Conservation (phyloP, 2,329 filamentous ascomycete species). For the Helminthosporium solani region DNA sequence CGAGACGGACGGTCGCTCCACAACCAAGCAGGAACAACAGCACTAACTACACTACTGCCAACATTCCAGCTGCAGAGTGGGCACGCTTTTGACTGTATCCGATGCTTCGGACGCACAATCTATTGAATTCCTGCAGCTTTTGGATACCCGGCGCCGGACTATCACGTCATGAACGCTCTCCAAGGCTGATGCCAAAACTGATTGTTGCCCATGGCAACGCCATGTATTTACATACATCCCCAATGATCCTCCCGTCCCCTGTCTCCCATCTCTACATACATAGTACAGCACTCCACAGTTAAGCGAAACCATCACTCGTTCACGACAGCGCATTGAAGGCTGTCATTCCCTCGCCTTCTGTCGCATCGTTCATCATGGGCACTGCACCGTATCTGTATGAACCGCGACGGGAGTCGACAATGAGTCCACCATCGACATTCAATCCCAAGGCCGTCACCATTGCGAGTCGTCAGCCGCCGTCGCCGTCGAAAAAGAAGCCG, state of each 20-base stretch:
- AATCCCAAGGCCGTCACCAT: conserved; percentile 85
- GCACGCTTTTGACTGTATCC: background rate
- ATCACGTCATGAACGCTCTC: conserved; percentile 20
- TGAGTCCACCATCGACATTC: conserved; percentile 59
- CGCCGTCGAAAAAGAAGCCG: conserved; percentile 60
- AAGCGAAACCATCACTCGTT: conserved; percentile 30
- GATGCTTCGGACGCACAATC: background rate
- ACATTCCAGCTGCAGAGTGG: too few species aligned
- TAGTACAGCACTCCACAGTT: conserved; percentile 39
- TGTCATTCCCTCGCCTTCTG: conserved; percentile 29
- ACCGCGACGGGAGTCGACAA: conserved; percentile 49
- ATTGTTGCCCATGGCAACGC: conserved; percentile 34
- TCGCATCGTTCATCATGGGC: conserved; percentile 31
- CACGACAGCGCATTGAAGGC: conserved; percentile 26
- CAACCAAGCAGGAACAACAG: conserved; percentile 1
- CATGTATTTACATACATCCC: conserved; percentile 31
- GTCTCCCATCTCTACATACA: conserved; percentile 27
- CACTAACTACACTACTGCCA: too few species aligned
- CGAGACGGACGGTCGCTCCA: too few species aligned
- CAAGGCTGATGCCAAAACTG: conserved; percentile 16
- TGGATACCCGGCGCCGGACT: background rate
- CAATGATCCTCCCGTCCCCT: conserved; percentile 31
- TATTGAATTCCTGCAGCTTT: background rate
- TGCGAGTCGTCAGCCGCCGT: conserved; percentile 69
- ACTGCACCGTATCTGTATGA: conserved; percentile 73